phyloP scores from a whole-genome alignment of 768 basidiomycete genomes.

The Boletus sp. region DNA sequence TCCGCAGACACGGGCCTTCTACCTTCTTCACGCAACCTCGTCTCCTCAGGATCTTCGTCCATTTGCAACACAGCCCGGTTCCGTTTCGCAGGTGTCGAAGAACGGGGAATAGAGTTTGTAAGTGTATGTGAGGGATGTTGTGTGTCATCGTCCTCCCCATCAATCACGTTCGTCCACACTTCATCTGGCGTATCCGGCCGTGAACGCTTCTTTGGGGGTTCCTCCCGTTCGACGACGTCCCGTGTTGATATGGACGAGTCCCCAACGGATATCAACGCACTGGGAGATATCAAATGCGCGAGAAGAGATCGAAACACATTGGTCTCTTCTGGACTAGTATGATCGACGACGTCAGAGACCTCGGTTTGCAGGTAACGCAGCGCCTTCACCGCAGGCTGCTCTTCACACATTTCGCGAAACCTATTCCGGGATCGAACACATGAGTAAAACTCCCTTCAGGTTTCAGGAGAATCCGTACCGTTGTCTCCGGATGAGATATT shows the following conservation, averaged over 20 bases:
- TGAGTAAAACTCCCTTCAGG: not conserved
- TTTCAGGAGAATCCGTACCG: slow-evolving; percentile 45
- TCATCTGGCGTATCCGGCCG: slow-evolving; percentile 42
- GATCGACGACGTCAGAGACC: slow-evolving; percentile 70
- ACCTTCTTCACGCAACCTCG: slow-evolving; percentile 25
- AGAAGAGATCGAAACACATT: slow-evolving; percentile 63
- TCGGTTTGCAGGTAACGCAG: slow-evolving; percentile 68
- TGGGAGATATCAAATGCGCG: slow-evolving; percentile 53
- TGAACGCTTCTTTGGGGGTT: slow-evolving; percentile 45
- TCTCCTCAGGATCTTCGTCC: slow-evolving; percentile 31
- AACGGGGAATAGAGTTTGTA: slow-evolving; percentile 1
- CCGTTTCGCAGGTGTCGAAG: slow-evolving; percentile 15
- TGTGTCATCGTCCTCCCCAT: slow-evolving; percentile 26
- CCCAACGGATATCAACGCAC: slow-evolving; percentile 4
- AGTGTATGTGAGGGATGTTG: not conserved
- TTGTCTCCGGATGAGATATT: slow-evolving; percentile 64
- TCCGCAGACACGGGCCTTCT: slow-evolving; percentile 38
- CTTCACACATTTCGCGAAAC: slow-evolving; percentile 81
- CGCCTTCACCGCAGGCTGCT: slow-evolving; percentile 53
- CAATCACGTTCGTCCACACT: slow-evolving; percentile 41
- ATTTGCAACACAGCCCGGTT: slow-evolving; percentile 20
- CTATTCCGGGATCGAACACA: slow-evolving; percentile 34
- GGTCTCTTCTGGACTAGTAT: slow-evolving; percentile 58
- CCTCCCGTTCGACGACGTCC: slow-evolving; percentile 21
- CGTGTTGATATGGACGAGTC: not conserved